Percentiles rank a stretch among this genome's conserved stretches.
These are phyloP conservation scores for Arachis monticola DNA, from an alignment of 331 rosid genomes.

Conservation along the genomic window DNA sequence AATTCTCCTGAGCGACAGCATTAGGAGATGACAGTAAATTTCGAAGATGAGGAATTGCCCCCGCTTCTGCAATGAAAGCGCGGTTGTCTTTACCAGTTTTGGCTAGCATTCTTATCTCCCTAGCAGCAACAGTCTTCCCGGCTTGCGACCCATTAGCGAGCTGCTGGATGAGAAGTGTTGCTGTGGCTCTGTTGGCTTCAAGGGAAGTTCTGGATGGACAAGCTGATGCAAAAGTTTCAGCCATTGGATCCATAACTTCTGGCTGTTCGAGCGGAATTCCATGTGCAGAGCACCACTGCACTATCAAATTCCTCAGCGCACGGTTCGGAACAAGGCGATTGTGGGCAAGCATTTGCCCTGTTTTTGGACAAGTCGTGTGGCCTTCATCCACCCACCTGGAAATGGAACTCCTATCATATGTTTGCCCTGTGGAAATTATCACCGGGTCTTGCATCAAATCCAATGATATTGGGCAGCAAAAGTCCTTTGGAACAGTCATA, in stretches of 20 bases:
- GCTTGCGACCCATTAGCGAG: conserved; percentile 67
- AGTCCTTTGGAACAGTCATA: conserved; percentile 81
- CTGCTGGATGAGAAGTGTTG: conserved; percentile 69
- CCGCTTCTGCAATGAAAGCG: conserved; percentile 91
- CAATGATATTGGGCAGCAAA: conserved; percentile 81
- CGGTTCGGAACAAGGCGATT: conserved; percentile 73
- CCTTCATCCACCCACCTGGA: conserved; percentile 97
- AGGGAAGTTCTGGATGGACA: conserved; percentile 75
- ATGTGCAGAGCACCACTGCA: conserved; percentile 83
- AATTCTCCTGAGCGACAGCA: conserved; percentile 87
- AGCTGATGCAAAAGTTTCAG: conserved; percentile 61
- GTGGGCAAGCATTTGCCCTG: conserved; percentile 86
- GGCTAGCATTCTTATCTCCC: conserved; percentile 84
- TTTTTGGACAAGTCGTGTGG: conserved; percentile 84
- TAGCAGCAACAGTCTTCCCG: conserved; percentile 81
- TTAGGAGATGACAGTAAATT: conserved; percentile 67
- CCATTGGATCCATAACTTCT: conserved; percentile 54
- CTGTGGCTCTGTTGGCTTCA: conserved; percentile 80
- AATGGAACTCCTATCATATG: conserved; percentile 83
- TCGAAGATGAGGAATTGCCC: conserved; percentile 84
- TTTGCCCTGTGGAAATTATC: conserved; percentile 85
- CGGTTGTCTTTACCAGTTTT: conserved; percentile 93
- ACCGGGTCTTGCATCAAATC: conserved; percentile 95
- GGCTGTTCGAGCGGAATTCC: conserved; percentile 80
- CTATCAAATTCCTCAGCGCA: conserved; percentile 81